Base-by-base conservation (phyloP, 331 rosid species). In the Acacia pycnantha region DNA sequence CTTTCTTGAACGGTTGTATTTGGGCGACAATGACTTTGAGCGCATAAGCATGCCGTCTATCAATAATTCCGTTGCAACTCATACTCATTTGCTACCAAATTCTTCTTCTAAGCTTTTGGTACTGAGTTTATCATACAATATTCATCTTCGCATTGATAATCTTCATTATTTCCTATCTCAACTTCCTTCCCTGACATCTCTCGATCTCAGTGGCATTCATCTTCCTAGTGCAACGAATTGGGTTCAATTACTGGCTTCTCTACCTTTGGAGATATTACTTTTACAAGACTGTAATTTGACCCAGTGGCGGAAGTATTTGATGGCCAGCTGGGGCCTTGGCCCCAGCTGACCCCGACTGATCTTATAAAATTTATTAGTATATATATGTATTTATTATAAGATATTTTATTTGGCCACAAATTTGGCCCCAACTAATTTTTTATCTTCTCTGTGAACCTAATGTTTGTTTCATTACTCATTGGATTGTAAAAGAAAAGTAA, bases 201-300 rank as follows among this genome's bases (percentile, higher is more conserved):
- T 62, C 4, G 11, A 6, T 14, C 40, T 62, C 40, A 27, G 19
- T 62, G 69, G 69, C 69, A 62, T 62, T 62, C 21, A 29, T 29
- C 41, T 62, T 62, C 69, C 21, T 13, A 5, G 0, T 29, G 69
- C 14, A 62, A 27, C 11, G 0, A 62, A 29, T 0, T 62, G 69
- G 41, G n/a, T 62, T 62, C 69, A 62, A 27, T 62, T 41, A 27
- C 29, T 62, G 41, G 69, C 69, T 14, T 62, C 9, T 4, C 21
- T 29, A 27, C 41, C 40, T 14, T 41, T 62, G 11, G 1, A 6
- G 0, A 0, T 0, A 0, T 62, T 62, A 29, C 0, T 1, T 13
- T 62, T 62, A 21, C 0, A 5, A 2, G 41, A 62, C 29, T 62
- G 69, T 27, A 14, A 27, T 29, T 62, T 62, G 69, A 27, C n/a